Conservation (phyloP, 2,329 filamentous ascomycete genomes). For the Rhynchosporium secalis region DNA sequence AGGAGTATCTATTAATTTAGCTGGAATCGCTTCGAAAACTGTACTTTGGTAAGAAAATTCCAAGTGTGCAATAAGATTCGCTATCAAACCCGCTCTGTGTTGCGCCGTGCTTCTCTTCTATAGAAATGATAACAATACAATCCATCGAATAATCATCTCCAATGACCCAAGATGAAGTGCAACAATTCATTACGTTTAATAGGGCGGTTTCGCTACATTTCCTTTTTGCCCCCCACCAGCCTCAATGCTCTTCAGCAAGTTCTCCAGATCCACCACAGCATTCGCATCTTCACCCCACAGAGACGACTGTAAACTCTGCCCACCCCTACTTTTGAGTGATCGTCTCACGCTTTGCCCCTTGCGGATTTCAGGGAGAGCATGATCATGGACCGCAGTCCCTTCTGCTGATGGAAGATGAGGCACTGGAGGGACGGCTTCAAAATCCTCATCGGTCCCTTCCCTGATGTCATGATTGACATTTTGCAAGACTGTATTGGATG, state of each 20-base stretch:
- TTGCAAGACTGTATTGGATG: conserved; percentile 29
- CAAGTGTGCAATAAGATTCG: conserved; percentile 7
- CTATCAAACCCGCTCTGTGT: conserved; percentile 7
- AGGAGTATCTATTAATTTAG: not conserved
- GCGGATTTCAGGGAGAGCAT: conserved; percentile 26
- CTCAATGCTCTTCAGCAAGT: conserved; percentile 38
- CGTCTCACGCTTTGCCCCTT: conserved; percentile 31
- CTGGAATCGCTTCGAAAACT: not conserved
- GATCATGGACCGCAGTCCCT: conserved; percentile 29
- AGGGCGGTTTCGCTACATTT: conserved; percentile 37
- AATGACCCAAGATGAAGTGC: conserved; percentile 15
- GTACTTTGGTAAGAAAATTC: not conserved
- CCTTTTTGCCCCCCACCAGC: conserved; percentile 28
- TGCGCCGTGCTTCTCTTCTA: conserved; percentile 19
- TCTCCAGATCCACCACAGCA: conserved; percentile 34
- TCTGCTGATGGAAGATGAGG: conserved; percentile 37
- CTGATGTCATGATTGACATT: conserved; percentile 21
- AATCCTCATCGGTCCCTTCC: conserved; percentile 28
- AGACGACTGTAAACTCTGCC: conserved; percentile 25
- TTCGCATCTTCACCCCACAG: conserved; percentile 32
- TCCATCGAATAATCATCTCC: conserved; percentile 17
- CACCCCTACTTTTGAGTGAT: conserved; percentile 25
- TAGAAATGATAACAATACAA: conserved; percentile 22
- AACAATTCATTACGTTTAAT: conserved; percentile 31
- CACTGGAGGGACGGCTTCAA: conserved; percentile 36